phyloP scores from a whole-genome alignment of 176 grass and related monocot species.

The Panicum miliaceum region DNA sequence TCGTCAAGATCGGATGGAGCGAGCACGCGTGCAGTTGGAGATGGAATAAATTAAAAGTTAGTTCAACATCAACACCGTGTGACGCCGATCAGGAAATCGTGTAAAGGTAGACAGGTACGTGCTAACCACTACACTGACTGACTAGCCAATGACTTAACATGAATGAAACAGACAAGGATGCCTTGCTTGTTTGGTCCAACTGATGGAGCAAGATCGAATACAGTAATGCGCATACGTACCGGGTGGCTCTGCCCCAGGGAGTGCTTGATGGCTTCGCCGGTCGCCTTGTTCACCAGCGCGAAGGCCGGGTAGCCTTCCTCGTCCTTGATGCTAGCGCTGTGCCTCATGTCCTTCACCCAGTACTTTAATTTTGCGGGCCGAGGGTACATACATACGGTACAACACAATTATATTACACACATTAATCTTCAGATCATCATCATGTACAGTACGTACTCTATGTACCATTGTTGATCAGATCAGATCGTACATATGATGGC shows the following conservation, averaged over 20 bases:
- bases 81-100: constrained; percentile 25
- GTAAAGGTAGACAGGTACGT: not conserved
- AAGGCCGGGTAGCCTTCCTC: constrained; percentile 77
- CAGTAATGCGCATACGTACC: constrained; percentile 13
- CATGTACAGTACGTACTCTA: no score
- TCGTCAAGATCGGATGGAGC: no score
- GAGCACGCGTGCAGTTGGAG: not conserved
- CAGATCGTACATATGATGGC: not conserved
- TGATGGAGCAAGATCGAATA: not conserved
- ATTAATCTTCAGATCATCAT: not conserved
- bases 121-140: constrained; percentile 30
- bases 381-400: no score
- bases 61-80: constrained; percentile 30
- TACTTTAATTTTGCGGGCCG: constrained; percentile 35
- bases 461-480: not conserved
- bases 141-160: not conserved
- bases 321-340: constrained; percentile 74
- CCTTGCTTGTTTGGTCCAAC: no score
- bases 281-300: constrained; percentile 76
- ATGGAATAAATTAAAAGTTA: not conserved
- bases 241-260: constrained; percentile 75
- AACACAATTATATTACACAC: no score
- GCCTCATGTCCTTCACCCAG: constrained; percentile 89
- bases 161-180: not conserved
- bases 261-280: constrained; percentile 85